phyloP scores from a whole-genome alignment of 495 filamentous ascomycete genomes.

The Sporormia fimetaria region DNA sequence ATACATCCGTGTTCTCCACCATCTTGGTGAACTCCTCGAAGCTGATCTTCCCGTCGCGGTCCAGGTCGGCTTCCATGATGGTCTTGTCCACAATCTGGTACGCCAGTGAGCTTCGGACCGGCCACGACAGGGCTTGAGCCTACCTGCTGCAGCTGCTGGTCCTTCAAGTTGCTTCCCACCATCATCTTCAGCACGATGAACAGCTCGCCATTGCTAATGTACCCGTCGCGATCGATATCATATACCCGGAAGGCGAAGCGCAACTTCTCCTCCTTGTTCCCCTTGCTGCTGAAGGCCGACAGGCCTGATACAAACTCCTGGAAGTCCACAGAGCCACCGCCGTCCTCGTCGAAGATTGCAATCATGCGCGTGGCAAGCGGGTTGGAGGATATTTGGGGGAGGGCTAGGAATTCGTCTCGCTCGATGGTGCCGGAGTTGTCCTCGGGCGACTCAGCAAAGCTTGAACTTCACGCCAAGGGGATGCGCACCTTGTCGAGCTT shows the following conservation, averaged over 20 bases:
- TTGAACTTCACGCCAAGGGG: not conserved
- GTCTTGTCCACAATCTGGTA: conserved; percentile 86
- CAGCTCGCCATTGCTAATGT: conserved; percentile 96
- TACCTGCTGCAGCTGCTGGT: conserved; percentile 89
- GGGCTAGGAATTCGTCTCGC: conserved; percentile 92
- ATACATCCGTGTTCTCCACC: conserved; percentile 97
- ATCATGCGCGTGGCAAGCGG: conserved; percentile 96
- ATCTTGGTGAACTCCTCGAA: conserved; percentile 98
- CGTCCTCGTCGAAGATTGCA: conserved; percentile 98
- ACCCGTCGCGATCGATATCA: conserved; percentile 97
- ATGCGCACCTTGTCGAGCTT: conserved; percentile 83
- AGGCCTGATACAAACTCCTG: conserved; percentile 97
- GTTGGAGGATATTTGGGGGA: conserved; percentile 96
- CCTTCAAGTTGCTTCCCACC: conserved; percentile 98
- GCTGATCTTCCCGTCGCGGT: conserved; percentile 94
- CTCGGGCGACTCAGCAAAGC: conserved; percentile 35
- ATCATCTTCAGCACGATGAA: conserved; percentile 99
- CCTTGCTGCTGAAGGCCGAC: conserved; percentile 91
- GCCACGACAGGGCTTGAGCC: conserved; percentile 9
- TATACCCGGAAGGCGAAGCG: conserved; percentile 98
- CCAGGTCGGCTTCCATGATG: conserved; percentile 97
- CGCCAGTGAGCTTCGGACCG: conserved; percentile 4
- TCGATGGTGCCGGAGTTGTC: conserved; percentile 97
- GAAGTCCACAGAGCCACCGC: conserved; percentile 96
- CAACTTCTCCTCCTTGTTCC: conserved; percentile 98